Conservation (phyloP, 768 basidiomycete species). For the Dacryopinax primogenitus region DNA sequence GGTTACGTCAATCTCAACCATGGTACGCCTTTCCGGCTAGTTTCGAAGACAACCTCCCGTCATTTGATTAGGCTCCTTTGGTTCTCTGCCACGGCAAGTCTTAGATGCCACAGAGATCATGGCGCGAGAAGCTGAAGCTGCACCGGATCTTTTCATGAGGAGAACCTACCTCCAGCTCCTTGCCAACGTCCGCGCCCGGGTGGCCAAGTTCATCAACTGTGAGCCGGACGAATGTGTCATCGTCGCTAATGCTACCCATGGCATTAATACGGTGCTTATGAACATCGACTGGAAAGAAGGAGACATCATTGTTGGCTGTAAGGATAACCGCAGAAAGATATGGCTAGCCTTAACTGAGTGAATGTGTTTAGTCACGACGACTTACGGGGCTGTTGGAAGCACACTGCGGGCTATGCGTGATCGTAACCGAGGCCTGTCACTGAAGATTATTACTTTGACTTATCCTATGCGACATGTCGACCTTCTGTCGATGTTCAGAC, state of each 20-base stretch:
- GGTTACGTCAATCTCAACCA: conserved; percentile 29
- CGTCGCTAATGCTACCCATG: conserved; percentile 50
- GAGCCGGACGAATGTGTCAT: conserved; percentile 27
- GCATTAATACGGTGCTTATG: conserved; percentile 50
- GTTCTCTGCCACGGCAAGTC: conserved; percentile 26
- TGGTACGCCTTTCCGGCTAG: conserved; percentile 18
- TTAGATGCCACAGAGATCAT: conserved; percentile 22
- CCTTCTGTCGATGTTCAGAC: conserved; percentile 41
- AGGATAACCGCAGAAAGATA: conserved; percentile 1
- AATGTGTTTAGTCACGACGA: conserved; percentile 36
- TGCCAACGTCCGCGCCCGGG: conserved; percentile 19
- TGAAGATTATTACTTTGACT: conserved; percentile 37
- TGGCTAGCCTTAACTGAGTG: not conserved
- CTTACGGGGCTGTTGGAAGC: conserved; percentile 43
- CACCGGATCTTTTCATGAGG: conserved; percentile 28
- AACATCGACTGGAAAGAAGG: conserved; percentile 56
- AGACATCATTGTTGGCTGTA: conserved; percentile 54
- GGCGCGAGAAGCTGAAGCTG: conserved; percentile 22
- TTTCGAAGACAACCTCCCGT: not conserved
- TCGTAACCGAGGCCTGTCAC: conserved; percentile 38
- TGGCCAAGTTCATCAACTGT: conserved; percentile 26
- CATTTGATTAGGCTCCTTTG: conserved; percentile 24
- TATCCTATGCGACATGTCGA: conserved; percentile 47
- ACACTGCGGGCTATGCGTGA: conserved; percentile 46
- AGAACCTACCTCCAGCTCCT: conserved; percentile 22